Percentiles rank a stretch among this genome's conserved stretches.
phyloP scores from a whole-genome alignment of 768 basidiomycete species.

The Rhizopogon vesiculosus region DNA sequence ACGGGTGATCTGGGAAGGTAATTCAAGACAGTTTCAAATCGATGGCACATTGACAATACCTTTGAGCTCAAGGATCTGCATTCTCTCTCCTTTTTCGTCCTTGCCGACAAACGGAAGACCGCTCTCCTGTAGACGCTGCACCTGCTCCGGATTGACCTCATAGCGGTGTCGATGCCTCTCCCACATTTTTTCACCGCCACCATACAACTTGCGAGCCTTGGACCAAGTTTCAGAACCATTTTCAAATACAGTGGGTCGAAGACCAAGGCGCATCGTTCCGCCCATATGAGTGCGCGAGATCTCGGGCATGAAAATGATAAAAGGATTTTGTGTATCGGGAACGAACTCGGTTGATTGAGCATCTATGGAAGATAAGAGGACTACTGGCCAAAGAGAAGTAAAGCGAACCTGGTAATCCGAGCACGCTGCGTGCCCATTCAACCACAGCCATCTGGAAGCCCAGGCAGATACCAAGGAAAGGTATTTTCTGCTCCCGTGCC shows the following conservation, averaged over 20 bases:
- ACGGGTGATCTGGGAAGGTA: slow-evolving; percentile 72
- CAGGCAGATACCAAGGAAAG: slow-evolving; percentile 94
- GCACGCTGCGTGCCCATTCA: slow-evolving; percentile 88
- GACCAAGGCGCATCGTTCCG: slow-evolving; percentile 99
- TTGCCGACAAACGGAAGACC: slow-evolving; percentile 82
- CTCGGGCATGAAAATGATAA: slow-evolving; percentile 98
- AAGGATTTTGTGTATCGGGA: slow-evolving; percentile 53
- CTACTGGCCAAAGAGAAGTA: neutral
- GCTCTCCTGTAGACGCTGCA: slow-evolving; percentile 61
- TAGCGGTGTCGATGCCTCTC: slow-evolving; percentile 95
- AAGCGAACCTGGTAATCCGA: slow-evolving; percentile 58
- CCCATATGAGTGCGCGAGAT: slow-evolving; percentile 98
- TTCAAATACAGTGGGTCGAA: slow-evolving; percentile 93
- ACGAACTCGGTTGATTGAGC: slow-evolving; percentile 86
- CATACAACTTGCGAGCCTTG: slow-evolving; percentile 76
- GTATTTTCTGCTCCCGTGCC: slow-evolving; percentile 91
- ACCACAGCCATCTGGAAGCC: slow-evolving; percentile 97
- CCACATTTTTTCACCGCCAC: slow-evolving; percentile 78
- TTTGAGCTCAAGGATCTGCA: slow-evolving; percentile 90
- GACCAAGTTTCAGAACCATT: slow-evolving; percentile 65
- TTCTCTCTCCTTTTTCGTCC: slow-evolving; percentile 94
- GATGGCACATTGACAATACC: slow-evolving; percentile 38
- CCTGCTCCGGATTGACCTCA: slow-evolving; percentile 90
- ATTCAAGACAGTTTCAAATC: neutral
- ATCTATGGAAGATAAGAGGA: slow-evolving; percentile 36